Evolutionary conservation across 2,329 filamentous ascomycete species (phyloP).

Genomic region (Paecilomyces niveus): DNA sequence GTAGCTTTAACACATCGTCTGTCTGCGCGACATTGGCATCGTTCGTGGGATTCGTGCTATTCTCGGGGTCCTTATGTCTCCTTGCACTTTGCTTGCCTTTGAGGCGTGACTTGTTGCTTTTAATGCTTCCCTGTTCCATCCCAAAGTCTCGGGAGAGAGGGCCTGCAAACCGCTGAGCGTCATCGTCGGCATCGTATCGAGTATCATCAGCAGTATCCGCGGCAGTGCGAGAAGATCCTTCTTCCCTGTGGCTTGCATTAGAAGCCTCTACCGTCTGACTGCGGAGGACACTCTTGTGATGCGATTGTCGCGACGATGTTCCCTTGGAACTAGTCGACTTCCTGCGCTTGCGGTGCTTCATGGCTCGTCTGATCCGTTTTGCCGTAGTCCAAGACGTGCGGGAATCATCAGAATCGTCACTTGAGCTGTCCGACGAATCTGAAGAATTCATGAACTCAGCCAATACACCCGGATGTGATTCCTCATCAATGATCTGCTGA

Average conservation of each 20-base stretch:
- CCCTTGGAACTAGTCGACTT: constrained; percentile 67
- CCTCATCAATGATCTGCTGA: constrained; percentile 86
- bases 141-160: constrained; percentile 25
- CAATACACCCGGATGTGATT: constrained; percentile 76
- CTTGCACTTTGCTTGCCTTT: constrained; percentile 1
- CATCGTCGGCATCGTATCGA: constrained; percentile 21
- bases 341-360: constrained; percentile 62
- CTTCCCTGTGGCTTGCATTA: constrained; percentile 1
- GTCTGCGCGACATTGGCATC: background rate
- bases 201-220: constrained; percentile 18
- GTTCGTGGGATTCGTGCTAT: background rate
- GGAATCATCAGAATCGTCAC: constrained; percentile 60
- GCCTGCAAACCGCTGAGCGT: constrained; percentile 11
- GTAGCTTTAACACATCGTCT: background rate
- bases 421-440: constrained; percentile 45
- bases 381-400: constrained; percentile 65
- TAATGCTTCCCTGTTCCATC: constrained; percentile 7
- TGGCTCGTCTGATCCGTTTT: constrained; percentile 67
- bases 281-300: constrained; percentile 9
- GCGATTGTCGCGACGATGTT: constrained; percentile 15
- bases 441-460: constrained; percentile 74
- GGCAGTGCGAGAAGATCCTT: constrained; percentile 2
- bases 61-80: background rate
- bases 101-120: constrained; percentile 7
- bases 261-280: constrained; percentile 5